A percentile compares a stretch with the other conserved stretches of the same genome.
These are phyloP conservation scores for Brassica incana DNA, from an alignment of 345 rosid species.

Conservation along the genomic window DNA sequence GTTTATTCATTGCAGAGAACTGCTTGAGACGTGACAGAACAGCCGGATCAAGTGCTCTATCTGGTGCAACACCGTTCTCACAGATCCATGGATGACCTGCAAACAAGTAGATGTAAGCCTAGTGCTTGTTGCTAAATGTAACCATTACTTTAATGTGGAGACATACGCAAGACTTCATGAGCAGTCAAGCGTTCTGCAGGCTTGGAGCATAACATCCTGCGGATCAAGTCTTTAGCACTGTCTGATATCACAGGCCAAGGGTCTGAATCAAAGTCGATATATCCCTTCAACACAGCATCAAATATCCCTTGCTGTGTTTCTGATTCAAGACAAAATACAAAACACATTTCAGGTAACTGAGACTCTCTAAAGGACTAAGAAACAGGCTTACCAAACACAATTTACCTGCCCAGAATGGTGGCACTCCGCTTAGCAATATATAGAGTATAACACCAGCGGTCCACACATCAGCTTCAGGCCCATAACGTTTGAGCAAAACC, in stretches of 20 bases:
- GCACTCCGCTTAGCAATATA: constrained; percentile 94
- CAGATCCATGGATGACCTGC: constrained; percentile 98
- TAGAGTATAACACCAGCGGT: constrained; percentile 95
- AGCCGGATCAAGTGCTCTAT: constrained; percentile 89
- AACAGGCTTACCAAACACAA: neutral
- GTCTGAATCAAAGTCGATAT: constrained; percentile 89
- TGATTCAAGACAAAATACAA: constrained; percentile 13
- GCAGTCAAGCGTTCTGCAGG: constrained; percentile 88
- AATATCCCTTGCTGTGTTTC: constrained; percentile 98
- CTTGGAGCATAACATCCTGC: constrained; percentile 70
- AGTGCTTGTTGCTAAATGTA: neutral
- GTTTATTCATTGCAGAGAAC: constrained; percentile 98
- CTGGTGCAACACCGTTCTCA: constrained; percentile 98
- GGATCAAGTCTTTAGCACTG: constrained; percentile 85
- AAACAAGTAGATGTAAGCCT: neutral
- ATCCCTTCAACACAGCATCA: constrained; percentile 95
- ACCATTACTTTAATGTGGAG: neutral
- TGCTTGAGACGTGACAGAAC: constrained; percentile 94
- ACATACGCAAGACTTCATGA: constrained; percentile 95
- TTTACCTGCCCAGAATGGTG: constrained; percentile 99
- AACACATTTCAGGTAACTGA: constrained; percentile 3
- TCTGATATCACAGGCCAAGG: constrained; percentile 97
- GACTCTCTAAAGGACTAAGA: neutral
- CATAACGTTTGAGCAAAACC: constrained; percentile 87
- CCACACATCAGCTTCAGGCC: constrained; percentile 99